Conservation (phyloP, 805 yeast genomes). For the Jamesozyma jinghongensis region DNA sequence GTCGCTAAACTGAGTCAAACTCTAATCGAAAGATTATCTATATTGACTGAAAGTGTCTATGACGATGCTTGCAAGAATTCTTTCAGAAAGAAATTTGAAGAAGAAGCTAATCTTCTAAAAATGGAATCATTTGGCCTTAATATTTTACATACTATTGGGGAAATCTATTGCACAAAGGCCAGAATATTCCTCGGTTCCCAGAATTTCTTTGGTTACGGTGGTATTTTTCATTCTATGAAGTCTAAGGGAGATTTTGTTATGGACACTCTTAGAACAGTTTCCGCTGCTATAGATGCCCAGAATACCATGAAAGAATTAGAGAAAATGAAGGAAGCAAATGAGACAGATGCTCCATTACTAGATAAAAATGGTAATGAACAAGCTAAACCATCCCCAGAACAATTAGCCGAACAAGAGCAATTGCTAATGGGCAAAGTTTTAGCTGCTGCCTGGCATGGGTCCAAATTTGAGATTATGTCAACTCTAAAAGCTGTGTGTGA, state of each 20-base stretch:
- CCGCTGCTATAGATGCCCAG: slow-evolving; percentile 72
- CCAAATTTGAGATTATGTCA: slow-evolving; percentile 67
- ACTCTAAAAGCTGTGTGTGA: slow-evolving; percentile 68
- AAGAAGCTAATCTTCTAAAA: slow-evolving; percentile 76
- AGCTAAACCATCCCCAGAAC: slow-evolving; percentile 53
- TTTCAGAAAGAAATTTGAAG: slow-evolving; percentile 55
- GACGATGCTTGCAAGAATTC: slow-evolving; percentile 52
- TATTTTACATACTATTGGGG: slow-evolving; percentile 67
- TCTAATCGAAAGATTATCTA: slow-evolving; percentile 45
- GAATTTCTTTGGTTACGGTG: slow-evolving; percentile 55
- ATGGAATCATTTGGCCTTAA: slow-evolving; percentile 82
- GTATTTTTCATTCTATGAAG: slow-evolving; percentile 60
- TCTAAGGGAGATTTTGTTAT: slow-evolving; percentile 67
- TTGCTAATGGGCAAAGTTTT: slow-evolving; percentile 68
- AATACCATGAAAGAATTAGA: slow-evolving; percentile 65
- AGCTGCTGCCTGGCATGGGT: slow-evolving; percentile 80
- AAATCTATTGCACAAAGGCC: slow-evolving; percentile 56
- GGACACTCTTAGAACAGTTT: slow-evolving; percentile 61
- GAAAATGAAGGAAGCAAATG: slow-evolving; percentile 49
- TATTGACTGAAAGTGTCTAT: slow-evolving; percentile 53
- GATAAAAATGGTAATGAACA: slow-evolving; percentile 44
- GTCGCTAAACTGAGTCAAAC: slow-evolving; percentile 53
- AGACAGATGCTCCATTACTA: slow-evolving; percentile 32
- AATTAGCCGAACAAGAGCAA: slow-evolving; percentile 62
- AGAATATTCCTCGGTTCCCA: slow-evolving; percentile 58